Conservation (phyloP, 352 stramenopile genomes). For the Globisporangium ultimum region DNA sequence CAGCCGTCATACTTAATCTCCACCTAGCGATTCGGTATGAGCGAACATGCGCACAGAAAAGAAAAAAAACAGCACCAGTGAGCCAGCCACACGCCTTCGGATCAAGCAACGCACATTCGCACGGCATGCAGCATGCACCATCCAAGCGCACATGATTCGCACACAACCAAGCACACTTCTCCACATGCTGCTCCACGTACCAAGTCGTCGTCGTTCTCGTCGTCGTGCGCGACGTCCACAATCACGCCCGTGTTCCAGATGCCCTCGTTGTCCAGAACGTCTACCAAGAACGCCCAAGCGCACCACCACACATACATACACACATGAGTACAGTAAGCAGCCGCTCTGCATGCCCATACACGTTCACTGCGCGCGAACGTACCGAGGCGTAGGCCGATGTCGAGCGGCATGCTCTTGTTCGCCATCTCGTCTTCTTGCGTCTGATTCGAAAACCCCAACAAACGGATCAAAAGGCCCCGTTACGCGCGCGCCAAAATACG, state of each 20-base stretch:
- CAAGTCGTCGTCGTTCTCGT: slow-evolving; percentile 53
- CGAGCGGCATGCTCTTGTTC: slow-evolving; percentile 45
- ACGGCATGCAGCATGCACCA: background rate
- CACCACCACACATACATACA: slow-evolving; percentile 3
- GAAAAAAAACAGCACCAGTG: background rate
- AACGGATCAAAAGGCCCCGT: no score
- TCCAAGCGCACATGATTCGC: background rate
- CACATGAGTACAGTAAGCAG: background rate
- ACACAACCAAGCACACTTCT: background rate
- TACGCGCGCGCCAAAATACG: no score
- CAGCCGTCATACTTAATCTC: slow-evolving; percentile 86
- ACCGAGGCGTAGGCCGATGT: slow-evolving; percentile 71
- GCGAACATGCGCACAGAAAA: background rate
- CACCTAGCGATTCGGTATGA: slow-evolving; percentile 22
- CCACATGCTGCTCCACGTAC: slow-evolving; percentile 13
- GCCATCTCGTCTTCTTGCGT: slow-evolving; percentile 11
- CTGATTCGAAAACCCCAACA: no score
- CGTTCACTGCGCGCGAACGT: slow-evolving; percentile 12
- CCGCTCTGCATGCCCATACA: background rate
- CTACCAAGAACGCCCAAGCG: slow-evolving; percentile 15
- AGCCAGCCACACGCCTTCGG: background rate
- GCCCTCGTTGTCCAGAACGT: slow-evolving; percentile 78
- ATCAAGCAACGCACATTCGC: no score
- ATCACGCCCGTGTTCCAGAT: slow-evolving; percentile 82
- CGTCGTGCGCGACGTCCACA: slow-evolving; percentile 60